Percentiles rank a stretch among this genome's conserved stretches.
phyloP scores from a whole-genome alignment of 2,329 filamentous ascomycete species.

The Neofusicoccum sp. region DNA sequence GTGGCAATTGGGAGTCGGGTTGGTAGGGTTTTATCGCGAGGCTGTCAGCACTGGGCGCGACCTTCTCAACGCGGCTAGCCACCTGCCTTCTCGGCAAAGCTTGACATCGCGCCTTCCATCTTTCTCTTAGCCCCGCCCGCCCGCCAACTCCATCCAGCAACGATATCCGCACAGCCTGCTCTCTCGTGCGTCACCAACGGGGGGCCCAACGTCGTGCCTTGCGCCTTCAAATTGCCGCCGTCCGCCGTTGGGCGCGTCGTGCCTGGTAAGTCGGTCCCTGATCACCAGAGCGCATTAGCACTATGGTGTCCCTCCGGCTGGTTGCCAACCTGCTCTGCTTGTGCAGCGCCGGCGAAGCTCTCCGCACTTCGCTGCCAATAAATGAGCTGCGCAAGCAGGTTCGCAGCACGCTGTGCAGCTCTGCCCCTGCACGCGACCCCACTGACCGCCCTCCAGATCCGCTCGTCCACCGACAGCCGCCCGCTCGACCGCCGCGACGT shows the following conservation, averaged over 20 bases:
- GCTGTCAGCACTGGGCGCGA: background rate
- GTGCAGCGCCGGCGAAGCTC: background rate
- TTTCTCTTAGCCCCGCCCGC: background rate
- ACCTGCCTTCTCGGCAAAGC: slow-evolving; percentile 10
- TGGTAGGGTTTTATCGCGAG: background rate
- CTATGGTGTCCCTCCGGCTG: background rate
- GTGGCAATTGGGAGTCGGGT: background rate
- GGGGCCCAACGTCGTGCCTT: background rate
- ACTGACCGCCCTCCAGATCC: slow-evolving; percentile 10
- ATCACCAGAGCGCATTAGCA: background rate
- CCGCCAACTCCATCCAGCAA: background rate
- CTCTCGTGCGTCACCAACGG: background rate
- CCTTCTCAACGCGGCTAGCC: slow-evolving; percentile 8
- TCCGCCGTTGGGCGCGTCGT: background rate
- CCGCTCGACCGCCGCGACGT: slow-evolving; percentile 24
- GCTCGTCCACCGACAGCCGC: background rate
- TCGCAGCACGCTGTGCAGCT: background rate
- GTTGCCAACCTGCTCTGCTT: background rate
- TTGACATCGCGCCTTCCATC: slow-evolving; percentile 6
- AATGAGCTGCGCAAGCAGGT: slow-evolving; percentile 18
- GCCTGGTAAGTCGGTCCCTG: background rate
- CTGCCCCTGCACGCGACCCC: background rate
- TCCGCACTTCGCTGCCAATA: slow-evolving; percentile 8
- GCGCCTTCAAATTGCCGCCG: background rate
- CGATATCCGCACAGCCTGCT: background rate